These are phyloP conservation scores for Monascus purpureus DNA, from an alignment of 495 filamentous ascomycete species.

Conservation along the genomic window DNA sequence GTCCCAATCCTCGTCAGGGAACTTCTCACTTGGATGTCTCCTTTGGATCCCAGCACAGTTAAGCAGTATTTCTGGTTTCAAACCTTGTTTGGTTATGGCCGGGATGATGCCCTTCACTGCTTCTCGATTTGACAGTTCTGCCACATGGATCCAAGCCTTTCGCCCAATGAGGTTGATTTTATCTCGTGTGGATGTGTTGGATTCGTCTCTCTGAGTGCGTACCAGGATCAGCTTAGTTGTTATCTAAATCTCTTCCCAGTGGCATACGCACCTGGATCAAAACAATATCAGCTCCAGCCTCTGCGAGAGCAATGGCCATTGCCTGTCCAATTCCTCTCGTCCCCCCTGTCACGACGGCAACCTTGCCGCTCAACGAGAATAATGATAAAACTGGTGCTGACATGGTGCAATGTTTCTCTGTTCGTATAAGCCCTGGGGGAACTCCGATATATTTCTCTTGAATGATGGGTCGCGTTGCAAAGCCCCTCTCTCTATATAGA, in stretches of 20 bases:
- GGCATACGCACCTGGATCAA: conserved; percentile 35
- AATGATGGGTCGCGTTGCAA: too few relatives aligned
- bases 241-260: too few relatives aligned
- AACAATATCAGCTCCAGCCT: conserved; percentile 73
- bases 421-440: too few relatives aligned
- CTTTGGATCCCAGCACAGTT: conserved; percentile 82
- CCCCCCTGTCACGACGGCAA: conserved; percentile 75
- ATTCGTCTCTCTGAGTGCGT: conserved; percentile 46
- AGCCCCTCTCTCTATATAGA: too few relatives aligned
- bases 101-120: conserved; percentile 50
- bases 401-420: too few relatives aligned
- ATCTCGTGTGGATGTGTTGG: conserved; percentile 48
- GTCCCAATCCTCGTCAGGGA: conserved; percentile 74
- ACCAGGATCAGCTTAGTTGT: too few relatives aligned
- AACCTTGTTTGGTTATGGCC: conserved; percentile 41
- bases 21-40: conserved; percentile 60
- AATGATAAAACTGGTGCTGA: conserved; percentile 17
- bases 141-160: conserved; percentile 51
- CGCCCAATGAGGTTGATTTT: conserved; percentile 47
- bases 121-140: conserved; percentile 51
- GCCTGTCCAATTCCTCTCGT: conserved; percentile 79
- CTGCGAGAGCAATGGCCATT: conserved; percentile 67
- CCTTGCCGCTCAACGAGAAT: conserved; percentile 40
- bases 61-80: conserved; percentile 55
- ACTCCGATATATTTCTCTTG: too few relatives aligned